These are phyloP conservation scores for Neurospora terricola DNA, from an alignment of 495 filamentous ascomycete species.

Conservation along the genomic window DNA sequence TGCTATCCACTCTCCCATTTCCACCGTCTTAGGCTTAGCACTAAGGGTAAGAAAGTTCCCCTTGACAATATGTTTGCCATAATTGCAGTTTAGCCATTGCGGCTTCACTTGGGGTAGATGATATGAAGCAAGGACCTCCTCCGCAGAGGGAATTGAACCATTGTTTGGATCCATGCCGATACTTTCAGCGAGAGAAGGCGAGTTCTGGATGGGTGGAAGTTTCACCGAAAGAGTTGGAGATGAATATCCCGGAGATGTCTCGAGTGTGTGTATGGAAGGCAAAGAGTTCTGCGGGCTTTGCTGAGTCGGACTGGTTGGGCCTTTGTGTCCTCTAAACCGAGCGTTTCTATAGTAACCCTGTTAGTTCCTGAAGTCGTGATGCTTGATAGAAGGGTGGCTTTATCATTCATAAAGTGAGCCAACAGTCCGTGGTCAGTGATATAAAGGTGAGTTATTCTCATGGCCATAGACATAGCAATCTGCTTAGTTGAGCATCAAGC, in stretches of 20 bases:
- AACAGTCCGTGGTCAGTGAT: neutral
- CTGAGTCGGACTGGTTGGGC: slow-evolving; percentile 14
- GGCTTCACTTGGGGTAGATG: slow-evolving; percentile 38
- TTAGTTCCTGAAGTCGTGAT: neutral
- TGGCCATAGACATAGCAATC: neutral
- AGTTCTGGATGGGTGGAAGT: slow-evolving; percentile 23
- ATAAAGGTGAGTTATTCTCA: neutral
- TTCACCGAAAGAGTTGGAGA: slow-evolving; percentile 14
- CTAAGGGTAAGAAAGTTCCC: slow-evolving; percentile 93
- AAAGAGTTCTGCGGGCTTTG: slow-evolving; percentile 5
- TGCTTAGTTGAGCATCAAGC: neutral
- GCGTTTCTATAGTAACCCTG: slow-evolving; percentile 14
- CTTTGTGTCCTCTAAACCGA: slow-evolving; percentile 24
- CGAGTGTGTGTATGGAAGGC: neutral
- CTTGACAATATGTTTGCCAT: slow-evolving; percentile 80
- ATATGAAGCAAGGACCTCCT: slow-evolving; percentile 43
- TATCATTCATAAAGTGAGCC: neutral
- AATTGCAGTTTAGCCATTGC: slow-evolving; percentile 50
- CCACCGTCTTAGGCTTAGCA: slow-evolving; percentile 83
- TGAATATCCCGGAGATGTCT: slow-evolving; percentile 1
- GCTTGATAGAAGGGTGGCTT: neutral
- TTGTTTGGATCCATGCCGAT: slow-evolving; percentile 27
- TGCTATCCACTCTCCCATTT: slow-evolving; percentile 87
- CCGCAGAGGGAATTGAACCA: slow-evolving; percentile 19
- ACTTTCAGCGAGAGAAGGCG: slow-evolving; percentile 24